Base-by-base conservation (phyloP, 495 filamentous ascomycete genomes). In the Aspergillus homomorphus region DNA sequence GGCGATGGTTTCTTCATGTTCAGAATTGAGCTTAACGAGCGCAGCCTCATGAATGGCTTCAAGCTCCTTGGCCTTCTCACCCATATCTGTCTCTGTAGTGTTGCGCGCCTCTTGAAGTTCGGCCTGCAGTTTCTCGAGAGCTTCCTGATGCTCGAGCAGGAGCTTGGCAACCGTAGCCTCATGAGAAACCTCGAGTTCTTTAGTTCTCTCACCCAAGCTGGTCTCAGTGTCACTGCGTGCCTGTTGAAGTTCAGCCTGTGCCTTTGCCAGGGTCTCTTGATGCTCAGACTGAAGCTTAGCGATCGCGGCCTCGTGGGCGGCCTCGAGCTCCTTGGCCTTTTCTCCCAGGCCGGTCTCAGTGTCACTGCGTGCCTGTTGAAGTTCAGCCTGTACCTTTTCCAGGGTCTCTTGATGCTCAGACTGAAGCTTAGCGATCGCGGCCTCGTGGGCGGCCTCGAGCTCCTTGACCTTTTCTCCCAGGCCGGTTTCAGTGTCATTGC, bases 1-100 rank as follows among this genome's bases (percentile, higher is more conserved):
- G n/a, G 66, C 45, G 24, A 51, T 24, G 4, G 48, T 28, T 6
- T 28, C 48, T 8, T 51, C 23, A n/a, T 51, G 24, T 18, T 51
- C 48, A 33, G 48, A 24, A 0, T 24, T 30, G 24, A 51, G 23
- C 20, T 51, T 30, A 14, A 23, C 48, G 15, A 51, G 18, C 2
- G 23, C 15, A 30, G 48, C 24, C 48, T 51, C 48, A 9, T 51
- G 48, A 8, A 28, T 15, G 15, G 24, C 24, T 19, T 51, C 23
- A 16, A 51, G 48, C 48, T 51, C 48, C 23, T 28, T 28, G 23
- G 28, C 24, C 15, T 51, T 51, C 15, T 51, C 48, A 16, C 23
- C 23, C 15, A 51, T 18, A 3, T 19, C 12, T 23, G 16, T 26
- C 15, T 51, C 48, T n/a, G 24, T n/a, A 23, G 24, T 18, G 15